Evolutionary conservation across 2,329 filamentous ascomycete genomes (phyloP).

Genomic region (Pseudogymnoascus sp.): DNA sequence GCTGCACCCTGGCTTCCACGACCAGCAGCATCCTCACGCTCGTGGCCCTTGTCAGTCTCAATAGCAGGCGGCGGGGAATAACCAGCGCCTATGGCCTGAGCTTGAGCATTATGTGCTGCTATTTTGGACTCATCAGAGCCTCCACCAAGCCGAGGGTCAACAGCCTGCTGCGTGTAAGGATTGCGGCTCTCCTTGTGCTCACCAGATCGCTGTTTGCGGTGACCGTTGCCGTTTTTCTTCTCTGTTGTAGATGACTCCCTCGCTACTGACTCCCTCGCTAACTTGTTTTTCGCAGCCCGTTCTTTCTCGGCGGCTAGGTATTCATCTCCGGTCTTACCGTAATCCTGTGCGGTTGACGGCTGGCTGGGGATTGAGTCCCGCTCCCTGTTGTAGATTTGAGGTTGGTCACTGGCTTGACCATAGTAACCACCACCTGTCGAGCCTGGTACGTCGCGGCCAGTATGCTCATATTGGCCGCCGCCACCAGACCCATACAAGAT

Average conservation of each 20-base stretch:
- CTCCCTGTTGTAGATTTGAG: background rate
- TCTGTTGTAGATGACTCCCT: background rate
- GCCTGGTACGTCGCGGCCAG: background rate
- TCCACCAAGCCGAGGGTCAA: conserved; percentile 8
- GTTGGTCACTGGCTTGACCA: background rate
- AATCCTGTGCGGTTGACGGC: background rate
- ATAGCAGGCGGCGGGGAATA: background rate
- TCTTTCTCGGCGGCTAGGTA: background rate
- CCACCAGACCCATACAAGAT: conserved; percentile 19
- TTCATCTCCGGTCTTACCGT: background rate
- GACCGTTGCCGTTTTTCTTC: background rate
- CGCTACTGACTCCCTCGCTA: background rate
- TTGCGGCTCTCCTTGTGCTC: background rate
- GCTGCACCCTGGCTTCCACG: background rate
- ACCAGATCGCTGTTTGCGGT: background rate
- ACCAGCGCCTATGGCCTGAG: background rate
- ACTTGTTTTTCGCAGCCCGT: background rate
- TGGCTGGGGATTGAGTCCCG: background rate
- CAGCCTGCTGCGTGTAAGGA: background rate
- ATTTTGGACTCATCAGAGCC: background rate
- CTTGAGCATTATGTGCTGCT: conserved; percentile 22
- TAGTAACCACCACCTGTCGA: background rate
- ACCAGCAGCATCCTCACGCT: background rate
- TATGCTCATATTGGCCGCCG: conserved; percentile 11
- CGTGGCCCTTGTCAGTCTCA: background rate